These are phyloP conservation scores for Cladophialophora psammophila DNA, from an alignment of 2,329 filamentous ascomycete species.

Conservation along the genomic window DNA sequence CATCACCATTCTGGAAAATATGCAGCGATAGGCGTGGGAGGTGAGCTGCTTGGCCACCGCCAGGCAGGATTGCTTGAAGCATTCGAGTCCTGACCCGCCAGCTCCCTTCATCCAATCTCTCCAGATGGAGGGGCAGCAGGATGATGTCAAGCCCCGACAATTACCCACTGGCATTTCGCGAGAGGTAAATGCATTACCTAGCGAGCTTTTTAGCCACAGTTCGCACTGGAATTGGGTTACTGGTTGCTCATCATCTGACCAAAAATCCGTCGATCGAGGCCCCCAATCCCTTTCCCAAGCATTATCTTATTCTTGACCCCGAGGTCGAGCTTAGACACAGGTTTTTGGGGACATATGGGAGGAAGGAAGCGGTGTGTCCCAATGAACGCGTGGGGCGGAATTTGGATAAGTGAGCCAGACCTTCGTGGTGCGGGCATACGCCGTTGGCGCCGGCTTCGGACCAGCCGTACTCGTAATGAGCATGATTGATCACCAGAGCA, in stretches of 20 bases:
- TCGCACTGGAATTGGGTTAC: not conserved
- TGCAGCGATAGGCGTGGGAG: not conserved
- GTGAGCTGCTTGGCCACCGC: not conserved
- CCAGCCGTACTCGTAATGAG: no score
- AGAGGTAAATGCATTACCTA: not conserved
- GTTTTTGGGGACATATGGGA: not conserved
- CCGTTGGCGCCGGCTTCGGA: no score
- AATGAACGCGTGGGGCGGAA: slow-evolving; percentile 1
- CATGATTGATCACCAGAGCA: no score
- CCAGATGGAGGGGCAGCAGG: not conserved
- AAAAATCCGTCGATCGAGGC: not conserved
- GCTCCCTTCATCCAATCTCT: not conserved
- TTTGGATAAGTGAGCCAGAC: not conserved
- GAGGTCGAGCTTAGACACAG: not conserved
- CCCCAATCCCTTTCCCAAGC: not conserved
- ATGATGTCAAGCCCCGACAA: slow-evolving; percentile 6
- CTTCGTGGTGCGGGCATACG: not conserved
- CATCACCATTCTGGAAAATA: not conserved
- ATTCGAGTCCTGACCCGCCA: not conserved
- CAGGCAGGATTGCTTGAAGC: not conserved
- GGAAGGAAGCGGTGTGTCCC: not conserved
- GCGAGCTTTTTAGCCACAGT: not conserved
- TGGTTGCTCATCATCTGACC: slow-evolving; percentile 3
- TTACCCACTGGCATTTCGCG: not conserved
- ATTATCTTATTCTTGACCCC: not conserved